Percentiles rank a stretch among this genome's conserved stretches.
phyloP scores from a whole-genome alignment of 371 early-diverging fungal species.

The Mortierella sp. region DNA sequence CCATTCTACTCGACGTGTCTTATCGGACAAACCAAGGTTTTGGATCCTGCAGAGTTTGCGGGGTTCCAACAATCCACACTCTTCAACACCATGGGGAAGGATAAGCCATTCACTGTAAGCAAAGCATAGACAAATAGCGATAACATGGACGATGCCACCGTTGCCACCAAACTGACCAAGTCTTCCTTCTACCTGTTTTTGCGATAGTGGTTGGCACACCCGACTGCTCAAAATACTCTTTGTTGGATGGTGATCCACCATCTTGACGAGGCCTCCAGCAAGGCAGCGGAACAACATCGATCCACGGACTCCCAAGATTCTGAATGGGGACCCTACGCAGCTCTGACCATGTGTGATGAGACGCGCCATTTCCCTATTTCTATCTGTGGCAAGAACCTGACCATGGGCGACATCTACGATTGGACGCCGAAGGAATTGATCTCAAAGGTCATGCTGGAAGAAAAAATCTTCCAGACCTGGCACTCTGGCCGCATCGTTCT shows the following conservation, averaged over 20 bases:
- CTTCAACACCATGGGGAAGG: too few species aligned
- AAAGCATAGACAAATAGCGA: too few species aligned
- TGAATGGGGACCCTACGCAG: constrained; percentile 19
- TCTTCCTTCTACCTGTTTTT: too few species aligned
- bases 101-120: too few species aligned
- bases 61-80: neutral
- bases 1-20: neutral
- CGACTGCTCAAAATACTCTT: constrained; percentile 1
- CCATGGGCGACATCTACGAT: constrained; percentile 27
- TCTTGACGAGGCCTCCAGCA: constrained; percentile 8
- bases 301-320: too few species aligned
- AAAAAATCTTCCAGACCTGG: constrained; percentile 24
- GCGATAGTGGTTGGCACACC: constrained; percentile 19
- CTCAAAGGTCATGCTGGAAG: constrained; percentile 25
- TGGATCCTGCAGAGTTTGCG: neutral
- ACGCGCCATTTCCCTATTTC: constrained; percentile 20
- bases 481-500: constrained; percentile 9
- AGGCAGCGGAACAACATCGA: neutral
- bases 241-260: constrained; percentile 31
- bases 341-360: constrained; percentile 18
- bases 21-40: neutral
- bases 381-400: neutral
- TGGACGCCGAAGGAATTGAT: constrained; percentile 11
- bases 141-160: too few species aligned
- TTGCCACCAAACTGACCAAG: too few species aligned